phyloP scores from a whole-genome alignment of 1,284 basidiomycete genomes.

The Boletus austroedulis region DNA sequence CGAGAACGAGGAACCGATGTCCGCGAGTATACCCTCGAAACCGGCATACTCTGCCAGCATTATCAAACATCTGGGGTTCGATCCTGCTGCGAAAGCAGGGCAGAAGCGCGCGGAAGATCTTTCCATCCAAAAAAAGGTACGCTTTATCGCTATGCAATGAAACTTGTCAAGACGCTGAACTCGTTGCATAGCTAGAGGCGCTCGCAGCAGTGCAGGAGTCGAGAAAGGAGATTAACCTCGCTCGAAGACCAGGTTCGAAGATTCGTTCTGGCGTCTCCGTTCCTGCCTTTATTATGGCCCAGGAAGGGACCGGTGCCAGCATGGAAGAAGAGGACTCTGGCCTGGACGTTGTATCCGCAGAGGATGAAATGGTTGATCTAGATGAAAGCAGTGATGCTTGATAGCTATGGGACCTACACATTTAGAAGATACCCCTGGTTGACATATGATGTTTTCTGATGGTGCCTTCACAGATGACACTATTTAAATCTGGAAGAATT shows the following conservation, averaged over 20 bases:
- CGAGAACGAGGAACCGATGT: slow-evolving; percentile 11
- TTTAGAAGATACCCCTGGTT: background rate
- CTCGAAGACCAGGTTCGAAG: slow-evolving; percentile 53
- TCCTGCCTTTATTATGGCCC: slow-evolving; percentile 29
- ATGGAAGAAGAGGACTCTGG: slow-evolving; percentile 10
- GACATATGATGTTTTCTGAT: background rate
- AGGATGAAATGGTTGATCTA: slow-evolving; percentile 27
- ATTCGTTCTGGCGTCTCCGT: slow-evolving; percentile 49
- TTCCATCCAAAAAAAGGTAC: slow-evolving; percentile 56
- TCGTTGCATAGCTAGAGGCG: slow-evolving; percentile 44
- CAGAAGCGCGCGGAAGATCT: slow-evolving; percentile 41
- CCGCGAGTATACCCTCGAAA: slow-evolving; percentile 28
- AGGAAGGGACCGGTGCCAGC: slow-evolving; percentile 3
- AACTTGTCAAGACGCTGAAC: background rate
- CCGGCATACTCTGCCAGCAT: slow-evolving; percentile 59
- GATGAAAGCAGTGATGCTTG: slow-evolving; percentile 26
- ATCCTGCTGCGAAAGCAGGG: slow-evolving; percentile 58
- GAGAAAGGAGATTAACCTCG: slow-evolving; percentile 50
- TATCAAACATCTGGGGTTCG: slow-evolving; percentile 70
- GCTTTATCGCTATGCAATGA: background rate
- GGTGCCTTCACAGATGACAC: background rate
- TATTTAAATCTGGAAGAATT: background rate
- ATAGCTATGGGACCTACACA: background rate
- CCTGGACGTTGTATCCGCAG: slow-evolving; percentile 10
- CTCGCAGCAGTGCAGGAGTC: slow-evolving; percentile 48